Evolutionary conservation across 2,329 filamentous ascomycete species (phyloP), one percentile per base, ranked within the genome.

Genomic region (Colletotrichum paranaense): DNA sequence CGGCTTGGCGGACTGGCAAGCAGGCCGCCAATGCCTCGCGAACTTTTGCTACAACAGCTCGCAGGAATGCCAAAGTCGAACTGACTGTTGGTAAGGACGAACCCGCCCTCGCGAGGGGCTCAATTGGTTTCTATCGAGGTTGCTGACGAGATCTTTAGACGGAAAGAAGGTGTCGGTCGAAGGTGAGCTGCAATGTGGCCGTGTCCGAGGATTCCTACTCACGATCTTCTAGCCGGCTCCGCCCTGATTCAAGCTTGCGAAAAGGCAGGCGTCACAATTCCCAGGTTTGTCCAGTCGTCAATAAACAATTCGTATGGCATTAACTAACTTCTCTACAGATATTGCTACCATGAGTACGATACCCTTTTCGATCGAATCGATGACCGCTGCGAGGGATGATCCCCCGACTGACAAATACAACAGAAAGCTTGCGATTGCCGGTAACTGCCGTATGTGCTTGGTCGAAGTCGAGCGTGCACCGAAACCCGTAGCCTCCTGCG

Each of bases 361-460:
- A 56, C 73, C 75, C 74, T 69, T 49, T n/a, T 76, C 75, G 55
- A 76, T 55, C 72, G 56, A 75, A 64, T 68, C 75, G 70, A 77
- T 78, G 78, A 77, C 63, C 78, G 35, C 26, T 63, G 32, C 69
- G 60, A 63, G 69, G 69, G 52, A 66, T 76, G 32, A 77, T 4
- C 71, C 67, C 66, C 46, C 64, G 60, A 78, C 87, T 89, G 80
- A 89, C 82, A 81, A 82, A 78, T 69, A 78, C 78, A 72, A 72
- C 68, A 96, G 94, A 84, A 98, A 99, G 87, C 90, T 99, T 78
- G 95, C 97, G 93, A 98, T 99, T 89, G 97, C 97, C 81, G 97
- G 97, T 85, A 99, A 98, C 87, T 99, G 97, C 85, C 95, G 97
- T 88, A 99, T 99, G 97, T 99, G 97, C 86, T 88, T 99, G 81